phyloP scores from a whole-genome alignment of 2,329 filamentous ascomycete species.

The Aspergillus calidoustus region DNA sequence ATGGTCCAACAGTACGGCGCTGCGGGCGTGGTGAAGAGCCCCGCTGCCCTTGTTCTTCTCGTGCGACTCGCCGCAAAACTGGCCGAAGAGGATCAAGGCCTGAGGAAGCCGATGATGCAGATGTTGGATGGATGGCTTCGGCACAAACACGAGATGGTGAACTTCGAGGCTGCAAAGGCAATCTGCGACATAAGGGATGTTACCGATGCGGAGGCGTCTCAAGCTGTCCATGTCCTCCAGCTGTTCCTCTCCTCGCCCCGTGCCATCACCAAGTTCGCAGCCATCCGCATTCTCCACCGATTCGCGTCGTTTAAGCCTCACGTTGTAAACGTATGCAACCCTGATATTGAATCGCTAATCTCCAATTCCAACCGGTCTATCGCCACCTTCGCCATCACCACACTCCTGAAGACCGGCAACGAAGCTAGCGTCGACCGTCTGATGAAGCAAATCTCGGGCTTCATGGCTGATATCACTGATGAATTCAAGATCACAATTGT shows the following conservation, averaged over 20 bases:
- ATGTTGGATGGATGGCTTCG: constrained; percentile 94
- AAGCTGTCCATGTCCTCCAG: constrained; percentile 93
- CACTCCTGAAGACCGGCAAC: constrained; percentile 96
- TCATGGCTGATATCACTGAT: constrained; percentile 99
- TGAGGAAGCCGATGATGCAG: constrained; percentile 96
- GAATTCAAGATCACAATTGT: constrained; percentile 99
- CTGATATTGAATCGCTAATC: constrained; percentile 94
- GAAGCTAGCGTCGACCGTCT: constrained; percentile 94
- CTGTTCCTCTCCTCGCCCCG: constrained; percentile 95
- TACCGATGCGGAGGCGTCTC: constrained; percentile 85
- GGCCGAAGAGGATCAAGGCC: constrained; percentile 85
- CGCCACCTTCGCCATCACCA: constrained; percentile 97
- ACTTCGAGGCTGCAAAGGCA: constrained; percentile 97
- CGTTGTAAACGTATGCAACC: constrained; percentile 91
- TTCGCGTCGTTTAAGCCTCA: constrained; percentile 96
- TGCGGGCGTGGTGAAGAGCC: constrained; percentile 90
- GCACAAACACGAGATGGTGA: constrained; percentile 99
- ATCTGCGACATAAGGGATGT: constrained; percentile 95
- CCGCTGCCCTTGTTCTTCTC: constrained; percentile 87
- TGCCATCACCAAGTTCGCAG: constrained; percentile 95
- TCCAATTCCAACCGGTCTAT: constrained; percentile 97
- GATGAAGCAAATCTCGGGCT: constrained; percentile 97
- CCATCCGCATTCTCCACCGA: constrained; percentile 92
- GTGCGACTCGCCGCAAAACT: constrained; percentile 91
- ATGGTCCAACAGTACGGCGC: constrained; percentile 99